Base-by-base conservation (phyloP, 495 filamentous ascomycete genomes). In the Penicillium subrubescens region DNA sequence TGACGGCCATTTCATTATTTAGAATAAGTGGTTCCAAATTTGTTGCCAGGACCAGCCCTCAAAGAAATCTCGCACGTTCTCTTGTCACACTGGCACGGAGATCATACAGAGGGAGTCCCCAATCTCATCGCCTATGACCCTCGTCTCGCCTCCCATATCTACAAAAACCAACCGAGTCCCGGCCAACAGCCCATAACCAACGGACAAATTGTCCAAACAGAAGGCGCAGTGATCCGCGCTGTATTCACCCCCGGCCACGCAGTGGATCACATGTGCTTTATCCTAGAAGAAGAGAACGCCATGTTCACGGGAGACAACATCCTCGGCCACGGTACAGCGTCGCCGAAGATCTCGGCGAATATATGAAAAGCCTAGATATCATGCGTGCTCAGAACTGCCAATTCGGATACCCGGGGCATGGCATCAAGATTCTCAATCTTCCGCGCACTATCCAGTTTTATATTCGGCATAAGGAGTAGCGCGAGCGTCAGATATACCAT, bases 221-320 rank as follows among this genome's bases (percentile, higher is more conserved):
- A 82, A 41, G 79, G 81, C 3, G 79, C 81, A 27, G 80, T 77
- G 0, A 57, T 83, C 15, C 71, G 75, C 11, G 77, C 80, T 0
- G 52, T 83, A 1, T 71, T 77, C 62, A 65, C 71, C 0, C 80
- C 79, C 12, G 81, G 80, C 5, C 81, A 83, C 56, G 71, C 79
- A 7, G 25, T 66, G 8, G 81, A 83, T 59, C 81, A 83, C 55
- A 82, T 82, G 76, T 82, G 79, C 41, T 83, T 82, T 65, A 66
- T 81, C 3, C 66, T 83, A 2, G 69, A 77, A 23, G 83, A 88
- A 57, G 88, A 92, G 62, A 82, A 90, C 60, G 92, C 90, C 25
- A 80, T 96, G 79, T 95, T 96, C 77, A 95, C 92, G 0, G 93
- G 91, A 11, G 93, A 97, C 71, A 96, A 81, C 63, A 59, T 82